phyloP scores from a whole-genome alignment of 169 alveolate species.

The Plasmodium inui region DNA sequence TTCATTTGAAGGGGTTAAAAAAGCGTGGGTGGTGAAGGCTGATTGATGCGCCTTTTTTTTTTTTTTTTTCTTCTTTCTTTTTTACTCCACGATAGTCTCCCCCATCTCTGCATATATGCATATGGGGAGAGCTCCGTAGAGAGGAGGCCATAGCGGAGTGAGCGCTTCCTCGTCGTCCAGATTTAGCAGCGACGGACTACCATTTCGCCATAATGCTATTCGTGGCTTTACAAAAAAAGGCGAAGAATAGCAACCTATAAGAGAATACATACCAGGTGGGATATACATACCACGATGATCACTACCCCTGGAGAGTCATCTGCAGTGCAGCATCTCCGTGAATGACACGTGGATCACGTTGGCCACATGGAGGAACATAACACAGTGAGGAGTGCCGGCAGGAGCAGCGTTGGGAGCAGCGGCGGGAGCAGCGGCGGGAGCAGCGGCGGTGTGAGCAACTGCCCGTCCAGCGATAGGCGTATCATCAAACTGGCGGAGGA shows the following conservation, averaged over 20 bases:
- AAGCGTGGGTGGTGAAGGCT: background rate
- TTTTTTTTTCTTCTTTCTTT: no score
- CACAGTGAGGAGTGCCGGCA: background rate
- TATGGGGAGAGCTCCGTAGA: background rate
- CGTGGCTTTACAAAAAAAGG: background rate
- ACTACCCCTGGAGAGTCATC: background rate
- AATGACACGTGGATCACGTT: background rate
- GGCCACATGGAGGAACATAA: background rate
- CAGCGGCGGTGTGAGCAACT: background rate
- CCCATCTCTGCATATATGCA: background rate
- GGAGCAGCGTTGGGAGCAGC: background rate
- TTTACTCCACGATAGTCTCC: background rate
- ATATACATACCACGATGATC: background rate
- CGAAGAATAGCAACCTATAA: background rate
- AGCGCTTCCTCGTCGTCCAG: background rate
- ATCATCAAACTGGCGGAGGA: constrained; percentile 89
- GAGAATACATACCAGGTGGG: background rate
- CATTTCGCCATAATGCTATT: background rate
- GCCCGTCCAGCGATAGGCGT: constrained; percentile 20
- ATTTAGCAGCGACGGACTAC: background rate
- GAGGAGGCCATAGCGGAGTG: background rate
- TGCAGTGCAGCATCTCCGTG: background rate
- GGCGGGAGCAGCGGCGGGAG: background rate
- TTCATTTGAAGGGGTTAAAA: background rate
- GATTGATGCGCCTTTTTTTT: background rate